These are phyloP conservation scores for Geosiphon pyriformis DNA, from an alignment of 192 early-diverging fungal species.

Conservation along the genomic window DNA sequence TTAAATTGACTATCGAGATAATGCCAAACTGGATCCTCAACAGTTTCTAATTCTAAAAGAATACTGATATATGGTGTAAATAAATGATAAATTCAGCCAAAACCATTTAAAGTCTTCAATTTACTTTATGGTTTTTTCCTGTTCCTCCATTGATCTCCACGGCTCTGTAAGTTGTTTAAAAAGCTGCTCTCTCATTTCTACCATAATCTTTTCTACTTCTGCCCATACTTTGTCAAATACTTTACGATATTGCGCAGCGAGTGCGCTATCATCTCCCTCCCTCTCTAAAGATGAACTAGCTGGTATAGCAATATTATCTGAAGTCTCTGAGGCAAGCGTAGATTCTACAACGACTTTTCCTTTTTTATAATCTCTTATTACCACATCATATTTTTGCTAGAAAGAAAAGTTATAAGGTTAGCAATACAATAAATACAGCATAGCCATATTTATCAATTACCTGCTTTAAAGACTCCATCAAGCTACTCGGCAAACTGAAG, in stretches of 20 bases:
- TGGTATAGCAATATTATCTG: conserved; percentile 23
- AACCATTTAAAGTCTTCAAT: conserved; percentile 16
- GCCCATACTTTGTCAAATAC: conserved; percentile 96
- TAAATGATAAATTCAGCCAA: not conserved
- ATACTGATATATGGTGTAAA: conserved; percentile 37
- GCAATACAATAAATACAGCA: conserved; percentile 29
- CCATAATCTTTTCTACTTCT: conserved; percentile 82
- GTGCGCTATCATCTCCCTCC: conserved; percentile 24
- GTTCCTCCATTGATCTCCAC: conserved; percentile 75
- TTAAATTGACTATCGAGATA: conserved; percentile 85
- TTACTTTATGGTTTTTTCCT: conserved; percentile 82
- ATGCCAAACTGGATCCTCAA: conserved; percentile 82
- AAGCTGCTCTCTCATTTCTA: conserved; percentile 64
- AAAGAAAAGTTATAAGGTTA: conserved; percentile 1
- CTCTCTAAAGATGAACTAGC: conserved; percentile 11
- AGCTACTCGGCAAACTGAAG: conserved; percentile 88
- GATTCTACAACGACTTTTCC: conserved; percentile 61
- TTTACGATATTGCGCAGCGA: conserved; percentile 38
- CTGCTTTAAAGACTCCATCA: conserved; percentile 79
- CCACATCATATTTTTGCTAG: conserved; percentile 78
- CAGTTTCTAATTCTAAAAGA: conserved; percentile 69
- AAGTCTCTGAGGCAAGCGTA: conserved; percentile 29
- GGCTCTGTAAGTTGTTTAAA: conserved; percentile 71
- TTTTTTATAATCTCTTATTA: conserved; percentile 94
- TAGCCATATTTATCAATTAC: conserved; percentile 30